phyloP scores from a whole-genome alignment of 176 grass and related monocot species.

The Oryza punctata region DNA sequence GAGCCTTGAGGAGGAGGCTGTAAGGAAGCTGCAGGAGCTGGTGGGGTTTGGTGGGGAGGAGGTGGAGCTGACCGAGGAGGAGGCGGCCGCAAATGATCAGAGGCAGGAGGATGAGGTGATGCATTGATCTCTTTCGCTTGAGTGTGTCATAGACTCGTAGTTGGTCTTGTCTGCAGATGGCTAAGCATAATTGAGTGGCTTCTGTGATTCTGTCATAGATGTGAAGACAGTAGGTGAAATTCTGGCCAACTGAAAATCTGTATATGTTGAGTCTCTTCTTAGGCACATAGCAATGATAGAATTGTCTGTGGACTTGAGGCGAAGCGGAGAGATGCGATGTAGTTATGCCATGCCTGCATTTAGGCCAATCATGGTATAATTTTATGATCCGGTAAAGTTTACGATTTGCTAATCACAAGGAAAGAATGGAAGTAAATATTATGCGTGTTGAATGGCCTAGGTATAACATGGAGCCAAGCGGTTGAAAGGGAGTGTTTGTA shows the following conservation, averaged over 20 bases:
- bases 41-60: conserved; percentile 25
- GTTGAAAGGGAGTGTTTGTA: neutral
- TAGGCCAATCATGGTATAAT: neutral
- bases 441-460: neutral
- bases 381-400: neutral
- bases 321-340: neutral
- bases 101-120: conserved; percentile 66
- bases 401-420: neutral
- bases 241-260: neutral
- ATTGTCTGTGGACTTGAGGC: neutral
- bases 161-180: neutral
- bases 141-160: neutral
- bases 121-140: neutral
- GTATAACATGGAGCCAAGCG: neutral
- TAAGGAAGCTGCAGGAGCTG: conserved; percentile 63
- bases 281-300: neutral
- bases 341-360: neutral
- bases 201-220: neutral
- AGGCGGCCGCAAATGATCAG: conserved; percentile 51
- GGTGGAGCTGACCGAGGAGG: conserved; percentile 52
- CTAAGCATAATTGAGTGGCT: neutral
- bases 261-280: neutral
- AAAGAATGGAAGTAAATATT: neutral
- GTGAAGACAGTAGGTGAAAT: neutral
- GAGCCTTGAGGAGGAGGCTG: conserved; percentile 44